Conservation (phyloP, 2,329 filamentous ascomycete genomes). For the Dendrostoma leiphaemia region DNA sequence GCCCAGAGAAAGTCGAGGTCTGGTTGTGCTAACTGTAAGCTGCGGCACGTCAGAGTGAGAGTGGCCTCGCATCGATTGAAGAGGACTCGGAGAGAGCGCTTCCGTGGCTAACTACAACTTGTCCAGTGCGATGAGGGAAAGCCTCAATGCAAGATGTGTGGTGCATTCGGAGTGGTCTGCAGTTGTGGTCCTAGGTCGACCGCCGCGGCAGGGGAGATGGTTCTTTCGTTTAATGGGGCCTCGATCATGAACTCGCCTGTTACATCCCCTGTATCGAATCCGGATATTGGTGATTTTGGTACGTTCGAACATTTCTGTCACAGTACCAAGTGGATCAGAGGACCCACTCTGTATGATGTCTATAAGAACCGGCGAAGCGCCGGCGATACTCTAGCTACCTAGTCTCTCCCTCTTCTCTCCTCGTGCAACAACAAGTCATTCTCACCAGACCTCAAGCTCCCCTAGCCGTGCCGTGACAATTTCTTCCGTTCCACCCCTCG, state of each 20-base stretch:
- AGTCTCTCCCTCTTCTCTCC: not conserved
- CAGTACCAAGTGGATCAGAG: too few species aligned
- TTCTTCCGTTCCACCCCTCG: too few species aligned
- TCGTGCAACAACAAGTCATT: too few species aligned
- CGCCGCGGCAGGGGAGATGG: slow-evolving; percentile 25
- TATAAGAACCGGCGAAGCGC: too few species aligned
- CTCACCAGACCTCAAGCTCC: too few species aligned
- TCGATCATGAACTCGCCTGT: slow-evolving; percentile 20
- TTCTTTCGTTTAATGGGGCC: slow-evolving; percentile 29
- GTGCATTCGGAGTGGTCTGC: slow-evolving; percentile 45
- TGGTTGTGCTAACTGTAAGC: slow-evolving; percentile 56
- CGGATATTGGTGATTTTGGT: slow-evolving; percentile 45
- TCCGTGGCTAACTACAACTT: slow-evolving; percentile 5
- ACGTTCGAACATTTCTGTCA: not conserved
- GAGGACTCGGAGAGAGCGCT: too few species aligned
- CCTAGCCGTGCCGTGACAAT: too few species aligned
- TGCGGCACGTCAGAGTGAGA: slow-evolving; percentile 50
- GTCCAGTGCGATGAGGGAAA: slow-evolving; percentile 52
- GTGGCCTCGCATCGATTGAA: too few species aligned
- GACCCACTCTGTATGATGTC: too few species aligned
- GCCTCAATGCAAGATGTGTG: slow-evolving; percentile 48
- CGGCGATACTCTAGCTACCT: not conserved
- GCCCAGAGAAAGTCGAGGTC: slow-evolving; percentile 51
- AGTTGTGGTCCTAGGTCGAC: slow-evolving; percentile 35
- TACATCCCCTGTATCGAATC: slow-evolving; percentile 22